phyloP scores from a whole-genome alignment of 805 yeast species.

The Candida dajiaensis region DNA sequence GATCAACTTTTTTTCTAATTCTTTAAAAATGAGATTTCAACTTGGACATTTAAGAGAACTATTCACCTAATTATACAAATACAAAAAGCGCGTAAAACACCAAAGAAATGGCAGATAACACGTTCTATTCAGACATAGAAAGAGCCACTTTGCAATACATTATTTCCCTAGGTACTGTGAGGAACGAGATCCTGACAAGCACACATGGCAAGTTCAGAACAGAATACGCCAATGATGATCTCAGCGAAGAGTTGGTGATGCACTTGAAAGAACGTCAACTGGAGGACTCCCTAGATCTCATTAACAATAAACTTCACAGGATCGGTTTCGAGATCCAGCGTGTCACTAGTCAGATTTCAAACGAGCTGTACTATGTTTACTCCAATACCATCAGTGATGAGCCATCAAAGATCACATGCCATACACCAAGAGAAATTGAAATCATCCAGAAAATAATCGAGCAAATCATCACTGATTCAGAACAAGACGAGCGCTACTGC shows the following conservation, averaged over 20 bases:
- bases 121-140: conserved; percentile 9
- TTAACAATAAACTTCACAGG: conserved; percentile 18
- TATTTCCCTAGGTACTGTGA: conserved; percentile 23
- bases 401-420: conserved; percentile 27
- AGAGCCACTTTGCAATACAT: conserved; percentile 28
- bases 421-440: conserved; percentile 34
- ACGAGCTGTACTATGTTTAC: conserved; percentile 30
- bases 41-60: no score
- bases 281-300: conserved; percentile 21
- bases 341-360: conserved; percentile 29
- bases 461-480: conserved; percentile 24
- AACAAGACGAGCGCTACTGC: conserved; percentile 24
- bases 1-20: not conserved
- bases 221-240: not conserved
- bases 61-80: no score
- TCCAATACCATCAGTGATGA: conserved; percentile 32
- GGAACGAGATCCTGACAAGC: conserved; percentile 4
- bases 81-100: not conserved
- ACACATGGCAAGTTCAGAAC: conserved; percentile 3
- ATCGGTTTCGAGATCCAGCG: conserved; percentile 35
- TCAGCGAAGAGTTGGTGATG: conserved; percentile 2
- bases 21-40: no score
- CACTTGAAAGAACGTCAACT: conserved; percentile 5
- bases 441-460: conserved; percentile 37
- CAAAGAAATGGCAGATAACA: not conserved